Evolutionary conservation across 139 green algal species (phyloP).

Genomic region (Chloropicon primus): DNA sequence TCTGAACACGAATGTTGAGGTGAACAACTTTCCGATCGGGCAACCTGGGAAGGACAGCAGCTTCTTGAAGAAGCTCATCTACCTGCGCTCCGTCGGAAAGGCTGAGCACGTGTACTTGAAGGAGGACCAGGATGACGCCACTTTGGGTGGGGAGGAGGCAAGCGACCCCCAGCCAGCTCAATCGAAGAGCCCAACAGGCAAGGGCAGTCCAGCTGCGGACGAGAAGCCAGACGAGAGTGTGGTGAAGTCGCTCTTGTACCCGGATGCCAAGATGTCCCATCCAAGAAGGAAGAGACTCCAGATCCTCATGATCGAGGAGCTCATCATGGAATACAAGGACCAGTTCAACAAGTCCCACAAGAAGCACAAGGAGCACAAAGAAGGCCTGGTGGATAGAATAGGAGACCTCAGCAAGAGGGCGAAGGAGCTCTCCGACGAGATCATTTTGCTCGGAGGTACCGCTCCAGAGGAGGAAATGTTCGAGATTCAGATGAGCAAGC

Average conservation of each 20-base stretch:
- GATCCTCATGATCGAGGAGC: slow-evolving; percentile 3
- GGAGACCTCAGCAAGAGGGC: slow-evolving; percentile 3
- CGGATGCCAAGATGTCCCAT: slow-evolving; percentile 1
- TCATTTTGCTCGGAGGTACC: background rate
- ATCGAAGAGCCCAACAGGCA: background rate
- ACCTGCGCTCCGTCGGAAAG: background rate
- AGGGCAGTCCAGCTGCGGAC: background rate
- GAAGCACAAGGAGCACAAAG: background rate
- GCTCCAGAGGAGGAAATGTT: slow-evolving; percentile 1
- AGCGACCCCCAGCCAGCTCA: background rate
- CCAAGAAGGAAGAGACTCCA: slow-evolving; percentile 8
- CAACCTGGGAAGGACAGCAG: background rate
- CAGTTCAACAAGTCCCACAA: slow-evolving; percentile 6
- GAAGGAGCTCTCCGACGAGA: slow-evolving; percentile 4
- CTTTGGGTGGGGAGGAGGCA: background rate
- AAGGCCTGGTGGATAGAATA: slow-evolving; percentile 8
- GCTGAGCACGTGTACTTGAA: background rate
- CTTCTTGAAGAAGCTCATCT: background rate
- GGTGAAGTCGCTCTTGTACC: slow-evolving; percentile 4
- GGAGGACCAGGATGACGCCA: background rate
- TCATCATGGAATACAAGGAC: background rate
- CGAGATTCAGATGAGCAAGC: background rate
- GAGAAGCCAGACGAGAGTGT: background rate
- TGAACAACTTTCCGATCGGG: slow-evolving; percentile 7
- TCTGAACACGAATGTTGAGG: slow-evolving; percentile 6